Evolutionary conservation across 148 eudicot species (phyloP), one percentile per base, ranked within the genome.

Genomic region (Polygonum aviculare): DNA sequence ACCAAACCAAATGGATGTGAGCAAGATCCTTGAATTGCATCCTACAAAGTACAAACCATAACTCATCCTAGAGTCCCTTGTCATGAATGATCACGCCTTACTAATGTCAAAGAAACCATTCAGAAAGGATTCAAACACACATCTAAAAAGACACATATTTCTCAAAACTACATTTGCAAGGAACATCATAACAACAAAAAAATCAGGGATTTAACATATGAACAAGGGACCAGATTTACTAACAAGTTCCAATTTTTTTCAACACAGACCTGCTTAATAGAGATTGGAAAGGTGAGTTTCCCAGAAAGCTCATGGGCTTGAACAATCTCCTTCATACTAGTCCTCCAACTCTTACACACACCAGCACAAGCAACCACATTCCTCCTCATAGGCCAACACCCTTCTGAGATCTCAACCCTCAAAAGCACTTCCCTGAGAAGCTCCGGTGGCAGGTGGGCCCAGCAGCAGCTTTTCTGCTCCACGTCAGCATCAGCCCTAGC

Each of bases 401-500:
- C 77, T 69, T 88, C 94, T 18, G 91, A 81, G 12, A 74, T 84
- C 84, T 92, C 97, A 26, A 90, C 73, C 78, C 80, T 88, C 70
- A 85, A 63, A 81, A 90, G 74, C 38, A 93, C 94, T 78, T 93
- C 95, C 50, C 97, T 86, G 57, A 93, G 77, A 77, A 93, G 70
- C 82, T 93, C 97, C 67, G 65, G 79, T 16, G 95, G 97, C 88
- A 93, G 38, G 75, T 86, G 83, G 12, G 78, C 81, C 97, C 95
- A 92, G 80, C 82, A 83, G 70, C 91, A 45, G 75, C 52, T 72
- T 44, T 51, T 19, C 33, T 70, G 82, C 26, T 72, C 75, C 52
- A 45, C 52, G 33, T 72, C 75, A 72, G 35, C 52, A 21, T 72
- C 75, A 15, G 44, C 90, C 70, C 78, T 84, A 77, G 74, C 79